These are phyloP conservation scores for Citrus inodora DNA, from an alignment of 345 rosid species.

Conservation along the genomic window DNA sequence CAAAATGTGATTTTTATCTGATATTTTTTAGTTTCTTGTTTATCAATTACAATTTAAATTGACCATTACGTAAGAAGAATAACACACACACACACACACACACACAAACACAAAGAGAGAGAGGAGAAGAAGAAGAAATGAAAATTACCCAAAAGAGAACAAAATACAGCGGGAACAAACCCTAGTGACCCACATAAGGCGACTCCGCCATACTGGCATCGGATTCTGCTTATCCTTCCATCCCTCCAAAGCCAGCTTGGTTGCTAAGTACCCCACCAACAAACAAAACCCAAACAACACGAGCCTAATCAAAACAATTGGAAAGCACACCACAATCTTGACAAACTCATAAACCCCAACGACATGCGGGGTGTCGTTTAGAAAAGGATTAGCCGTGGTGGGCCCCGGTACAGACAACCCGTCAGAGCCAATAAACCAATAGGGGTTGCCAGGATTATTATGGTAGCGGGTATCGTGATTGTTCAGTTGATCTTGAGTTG, in stretches of 20 bases:
- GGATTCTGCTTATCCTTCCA: conserved; percentile 89
- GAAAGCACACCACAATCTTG: conserved; percentile 66
- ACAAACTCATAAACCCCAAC: conserved; percentile 67
- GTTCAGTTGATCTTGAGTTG: conserved; percentile 3
- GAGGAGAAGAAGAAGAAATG: not conserved
- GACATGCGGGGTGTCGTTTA: conserved; percentile 51
- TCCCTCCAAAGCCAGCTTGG: conserved; percentile 65
- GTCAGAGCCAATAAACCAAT: conserved; percentile 49
- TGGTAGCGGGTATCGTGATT: conserved; percentile 7
- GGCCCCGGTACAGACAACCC: conserved; percentile 47
- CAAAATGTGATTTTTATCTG: not conserved
- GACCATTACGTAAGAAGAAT: not conserved
- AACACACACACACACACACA: not conserved
- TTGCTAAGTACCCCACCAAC: conserved; percentile 65
- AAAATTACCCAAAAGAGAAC: conserved; percentile 81
- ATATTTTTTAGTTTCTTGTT: not conserved
- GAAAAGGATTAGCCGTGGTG: conserved; percentile 69
- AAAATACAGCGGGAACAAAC: conserved; percentile 67
- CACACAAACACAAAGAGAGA: no score
- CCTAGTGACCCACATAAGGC: conserved; percentile 93
- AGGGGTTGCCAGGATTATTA: conserved; percentile 39
- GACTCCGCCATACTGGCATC: conserved; percentile 81
- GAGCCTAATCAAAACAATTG: conserved; percentile 59
- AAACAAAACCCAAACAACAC: conserved; percentile 63
- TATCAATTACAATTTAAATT: not conserved